These are phyloP conservation scores for Paramecium pentaurelia DNA, from an alignment of 73 alveolate genomes.

Conservation along the genomic window DNA sequence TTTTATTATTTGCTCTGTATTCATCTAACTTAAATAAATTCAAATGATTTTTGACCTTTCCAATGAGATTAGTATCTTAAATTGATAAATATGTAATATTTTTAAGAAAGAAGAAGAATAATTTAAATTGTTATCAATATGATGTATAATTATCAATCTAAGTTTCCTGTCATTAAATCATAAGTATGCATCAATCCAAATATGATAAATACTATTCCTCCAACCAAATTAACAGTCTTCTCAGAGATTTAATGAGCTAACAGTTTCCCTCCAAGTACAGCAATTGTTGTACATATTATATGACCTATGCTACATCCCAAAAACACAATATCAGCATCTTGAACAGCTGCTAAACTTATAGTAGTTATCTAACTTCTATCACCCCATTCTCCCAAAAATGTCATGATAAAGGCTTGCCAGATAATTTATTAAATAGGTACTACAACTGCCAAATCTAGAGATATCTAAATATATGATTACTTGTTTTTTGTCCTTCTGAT, in stretches of 20 bases:
- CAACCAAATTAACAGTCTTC: conserved; percentile 56
- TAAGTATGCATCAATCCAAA: conserved; percentile 33
- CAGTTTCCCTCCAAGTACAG: conserved; percentile 63
- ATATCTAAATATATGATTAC: background rate
- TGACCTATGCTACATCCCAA: conserved; percentile 66
- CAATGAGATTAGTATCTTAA: background rate
- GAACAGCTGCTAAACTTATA: conserved; percentile 22
- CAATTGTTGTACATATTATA: conserved; percentile 58
- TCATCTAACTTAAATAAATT: background rate
- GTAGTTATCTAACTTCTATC: conserved; percentile 58
- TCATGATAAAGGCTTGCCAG: conserved; percentile 44
- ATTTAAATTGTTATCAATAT: background rate
- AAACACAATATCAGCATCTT: conserved; percentile 52
- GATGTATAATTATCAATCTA: background rate
- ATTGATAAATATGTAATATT: background rate
- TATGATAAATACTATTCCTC: conserved; percentile 57
- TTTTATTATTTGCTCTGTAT: background rate
- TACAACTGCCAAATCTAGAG: background rate
- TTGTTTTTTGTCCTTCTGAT: conserved; percentile 7
- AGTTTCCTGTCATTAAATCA: background rate
- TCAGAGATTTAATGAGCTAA: conserved; percentile 58
- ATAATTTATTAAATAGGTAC: background rate
- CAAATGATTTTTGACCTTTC: background rate
- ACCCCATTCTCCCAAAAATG: conserved; percentile 64
- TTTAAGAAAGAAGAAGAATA: background rate